Evolutionary conservation across 1,284 basidiomycete species (phyloP).

Genomic region (Marasmius fiardii): DNA sequence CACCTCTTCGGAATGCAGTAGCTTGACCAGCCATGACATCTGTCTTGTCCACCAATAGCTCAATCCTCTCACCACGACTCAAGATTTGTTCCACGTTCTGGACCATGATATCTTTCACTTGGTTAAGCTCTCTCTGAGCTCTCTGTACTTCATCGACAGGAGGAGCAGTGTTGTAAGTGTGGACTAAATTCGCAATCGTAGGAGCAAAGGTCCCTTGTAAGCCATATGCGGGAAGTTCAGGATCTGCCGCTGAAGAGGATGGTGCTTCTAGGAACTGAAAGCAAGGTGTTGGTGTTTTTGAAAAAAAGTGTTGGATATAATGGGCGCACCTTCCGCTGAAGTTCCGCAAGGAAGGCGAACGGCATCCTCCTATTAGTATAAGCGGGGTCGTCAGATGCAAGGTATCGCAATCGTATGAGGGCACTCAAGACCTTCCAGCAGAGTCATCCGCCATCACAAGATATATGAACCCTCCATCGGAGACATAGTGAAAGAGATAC

Average conservation of each 20-base stretch:
- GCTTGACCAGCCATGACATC: slow-evolving; percentile 95
- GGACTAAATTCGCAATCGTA: slow-evolving; percentile 70
- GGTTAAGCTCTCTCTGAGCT: slow-evolving; percentile 88
- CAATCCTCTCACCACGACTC: slow-evolving; percentile 91
- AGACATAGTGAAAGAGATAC: slow-evolving; percentile 95
- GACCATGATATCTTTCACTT: slow-evolving; percentile 98
- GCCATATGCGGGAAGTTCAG: slow-evolving; percentile 52
- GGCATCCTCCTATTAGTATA: slow-evolving; percentile 72
- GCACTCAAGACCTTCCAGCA: slow-evolving; percentile 67
- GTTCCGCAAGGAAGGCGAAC: slow-evolving; percentile 87
- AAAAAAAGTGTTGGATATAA: slow-evolving; percentile 6
- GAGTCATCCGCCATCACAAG: slow-evolving; percentile 94
- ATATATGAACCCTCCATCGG: slow-evolving; percentile 82
- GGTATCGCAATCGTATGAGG: background rate
- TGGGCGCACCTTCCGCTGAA: slow-evolving; percentile 66
- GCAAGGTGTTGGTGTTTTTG: slow-evolving; percentile 1
- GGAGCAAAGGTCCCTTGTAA: slow-evolving; percentile 71
- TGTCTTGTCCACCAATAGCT: slow-evolving; percentile 95
- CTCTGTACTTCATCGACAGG: slow-evolving; percentile 88
- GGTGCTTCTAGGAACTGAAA: slow-evolving; percentile 65
- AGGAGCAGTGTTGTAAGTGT: slow-evolving; percentile 86
- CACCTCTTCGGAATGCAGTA: slow-evolving; percentile 92
- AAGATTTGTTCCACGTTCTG: slow-evolving; percentile 96
- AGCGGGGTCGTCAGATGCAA: slow-evolving; percentile 8
- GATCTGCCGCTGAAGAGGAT: slow-evolving; percentile 43